These are phyloP conservation scores for Viola odorata DNA, from an alignment of 345 rosid genomes.

Conservation along the genomic window DNA sequence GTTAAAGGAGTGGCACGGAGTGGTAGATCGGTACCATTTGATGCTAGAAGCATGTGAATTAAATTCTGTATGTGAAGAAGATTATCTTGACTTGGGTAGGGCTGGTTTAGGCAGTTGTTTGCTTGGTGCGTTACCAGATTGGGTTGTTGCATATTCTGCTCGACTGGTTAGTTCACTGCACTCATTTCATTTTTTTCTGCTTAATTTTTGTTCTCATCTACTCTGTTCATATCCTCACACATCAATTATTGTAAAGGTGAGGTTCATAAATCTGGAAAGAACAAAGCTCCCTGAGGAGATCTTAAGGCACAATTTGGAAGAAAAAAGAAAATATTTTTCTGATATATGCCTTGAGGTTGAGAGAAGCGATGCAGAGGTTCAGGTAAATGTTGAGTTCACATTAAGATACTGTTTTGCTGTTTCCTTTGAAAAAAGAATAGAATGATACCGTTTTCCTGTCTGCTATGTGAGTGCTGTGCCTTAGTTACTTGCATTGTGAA, in stretches of 20 bases:
- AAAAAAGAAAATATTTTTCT: constrained; percentile 73
- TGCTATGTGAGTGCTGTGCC: constrained; percentile 10
- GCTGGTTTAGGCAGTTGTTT: constrained; percentile 97
- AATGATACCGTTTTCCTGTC: too few relatives aligned
- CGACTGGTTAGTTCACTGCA: constrained; percentile 61
- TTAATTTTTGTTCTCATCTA: constrained; percentile 8
- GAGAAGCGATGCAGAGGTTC: constrained; percentile 99
- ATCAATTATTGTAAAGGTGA: constrained; percentile 61
- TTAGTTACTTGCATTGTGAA: too few relatives aligned
- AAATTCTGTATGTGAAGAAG: constrained; percentile 85
- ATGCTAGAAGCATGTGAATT: constrained; percentile 88
- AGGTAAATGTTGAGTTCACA: constrained; percentile 40
- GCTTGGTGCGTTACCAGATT: constrained; percentile 95
- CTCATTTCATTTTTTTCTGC: constrained; percentile 5
- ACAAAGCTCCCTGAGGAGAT: constrained; percentile 94
- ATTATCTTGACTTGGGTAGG: constrained; percentile 92
- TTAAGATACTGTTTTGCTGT: not conserved
- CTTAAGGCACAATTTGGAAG: constrained; percentile 86
- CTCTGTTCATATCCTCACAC: not conserved
- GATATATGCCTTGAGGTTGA: constrained; percentile 78
- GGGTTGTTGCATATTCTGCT: constrained; percentile 95
- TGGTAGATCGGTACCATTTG: constrained; percentile 74
- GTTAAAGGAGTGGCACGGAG: constrained; percentile 83
- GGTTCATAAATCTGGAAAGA: constrained; percentile 92
- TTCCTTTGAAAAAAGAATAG: too few relatives aligned